These are phyloP conservation scores for Babjeviella inositovora DNA, from an alignment of 805 yeast genomes.

Conservation along the genomic window DNA sequence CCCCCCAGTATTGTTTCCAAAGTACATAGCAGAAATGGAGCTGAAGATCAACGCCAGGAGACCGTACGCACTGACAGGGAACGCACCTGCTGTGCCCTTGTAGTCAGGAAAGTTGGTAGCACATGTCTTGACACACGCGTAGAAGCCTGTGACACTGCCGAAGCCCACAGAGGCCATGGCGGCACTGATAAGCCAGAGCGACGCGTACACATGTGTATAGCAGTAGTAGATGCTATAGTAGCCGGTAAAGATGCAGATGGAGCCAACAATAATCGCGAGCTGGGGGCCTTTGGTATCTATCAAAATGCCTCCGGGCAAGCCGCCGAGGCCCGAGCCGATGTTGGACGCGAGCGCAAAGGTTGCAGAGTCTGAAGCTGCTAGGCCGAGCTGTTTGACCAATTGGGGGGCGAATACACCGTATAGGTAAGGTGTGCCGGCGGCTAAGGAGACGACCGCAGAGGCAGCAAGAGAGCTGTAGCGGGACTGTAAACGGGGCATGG, in stretches of 20 bases:
- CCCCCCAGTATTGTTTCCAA: slow-evolving; percentile 33
- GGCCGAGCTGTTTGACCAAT: slow-evolving; percentile 34
- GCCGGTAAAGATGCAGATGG: slow-evolving; percentile 34
- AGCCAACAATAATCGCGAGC: slow-evolving; percentile 34
- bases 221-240: slow-evolving; percentile 32
- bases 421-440: slow-evolving; percentile 62
- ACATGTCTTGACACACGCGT: slow-evolving; percentile 25
- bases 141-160: slow-evolving; percentile 43
- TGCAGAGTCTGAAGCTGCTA: slow-evolving; percentile 48
- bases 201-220: slow-evolving; percentile 21
- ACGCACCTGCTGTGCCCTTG: slow-evolving; percentile 55
- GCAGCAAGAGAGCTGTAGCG: no score
- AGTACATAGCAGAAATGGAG: slow-evolving; percentile 33
- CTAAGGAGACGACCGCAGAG: slow-evolving; percentile 36
- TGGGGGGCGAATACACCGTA: slow-evolving; percentile 72
- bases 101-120: slow-evolving; percentile 55
- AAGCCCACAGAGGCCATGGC: slow-evolving; percentile 42
- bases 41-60: slow-evolving; percentile 56
- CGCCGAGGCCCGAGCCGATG: slow-evolving; percentile 54
- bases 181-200: slow-evolving; percentile 22
- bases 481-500: no score
- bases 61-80: slow-evolving; percentile 57
- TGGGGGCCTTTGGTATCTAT: slow-evolving; percentile 49
- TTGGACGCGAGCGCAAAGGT: slow-evolving; percentile 44
- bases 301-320: slow-evolving; percentile 53